A percentile compares a stretch with the other conserved stretches of the same genome.
Conservation (phyloP, 768 basidiomycete genomes). For the Leccinum fibrillosum region DNA sequence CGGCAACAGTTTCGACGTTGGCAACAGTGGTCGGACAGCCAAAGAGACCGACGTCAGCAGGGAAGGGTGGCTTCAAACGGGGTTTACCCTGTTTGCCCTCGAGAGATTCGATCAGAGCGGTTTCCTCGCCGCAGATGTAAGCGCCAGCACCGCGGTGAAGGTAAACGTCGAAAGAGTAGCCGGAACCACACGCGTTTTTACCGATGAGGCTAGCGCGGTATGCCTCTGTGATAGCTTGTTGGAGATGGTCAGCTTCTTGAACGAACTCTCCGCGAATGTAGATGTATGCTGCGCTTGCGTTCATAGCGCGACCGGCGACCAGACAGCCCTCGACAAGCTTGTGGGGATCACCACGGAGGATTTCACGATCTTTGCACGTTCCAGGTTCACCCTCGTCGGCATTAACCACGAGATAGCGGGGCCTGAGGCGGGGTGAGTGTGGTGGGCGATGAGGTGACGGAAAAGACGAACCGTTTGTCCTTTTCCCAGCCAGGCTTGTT, state of each 20-base stretch:
- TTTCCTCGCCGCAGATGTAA: conserved; percentile 99
- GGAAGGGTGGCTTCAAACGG: conserved; percentile 96
- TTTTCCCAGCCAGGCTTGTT: conserved; percentile 99
- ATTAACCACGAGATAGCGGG: conserved; percentile 95
- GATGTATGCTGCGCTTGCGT: conserved; percentile 98
- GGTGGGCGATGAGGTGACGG: not conserved
- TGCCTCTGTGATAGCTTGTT: conserved; percentile 94
- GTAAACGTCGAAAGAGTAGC: conserved; percentile 96
- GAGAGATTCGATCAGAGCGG: conserved; percentile 92
- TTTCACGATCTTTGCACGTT: conserved; percentile 98
- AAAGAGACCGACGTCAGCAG: conserved; percentile 96
- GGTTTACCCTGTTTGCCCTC: conserved; percentile 99
- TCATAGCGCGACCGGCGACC: conserved; percentile 96
- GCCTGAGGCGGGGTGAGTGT: conserved; percentile 44
- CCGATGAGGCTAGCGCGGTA: conserved; percentile 88
- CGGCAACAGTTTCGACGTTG: conserved; percentile 97
- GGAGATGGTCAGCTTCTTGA: conserved; percentile 90
- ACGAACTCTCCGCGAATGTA: conserved; percentile 99
- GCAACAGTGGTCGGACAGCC: conserved; percentile 97
- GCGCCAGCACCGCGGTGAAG: conserved; percentile 98
- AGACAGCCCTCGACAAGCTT: conserved; percentile 98
- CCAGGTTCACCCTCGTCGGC: conserved; percentile 99
- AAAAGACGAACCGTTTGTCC: conserved; percentile 63
- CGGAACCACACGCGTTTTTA: conserved; percentile 86
- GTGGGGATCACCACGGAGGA: conserved; percentile 96